phyloP scores from a whole-genome alignment of 192 early-diverging fungal genomes.

The Cladochytrium replicatum region DNA sequence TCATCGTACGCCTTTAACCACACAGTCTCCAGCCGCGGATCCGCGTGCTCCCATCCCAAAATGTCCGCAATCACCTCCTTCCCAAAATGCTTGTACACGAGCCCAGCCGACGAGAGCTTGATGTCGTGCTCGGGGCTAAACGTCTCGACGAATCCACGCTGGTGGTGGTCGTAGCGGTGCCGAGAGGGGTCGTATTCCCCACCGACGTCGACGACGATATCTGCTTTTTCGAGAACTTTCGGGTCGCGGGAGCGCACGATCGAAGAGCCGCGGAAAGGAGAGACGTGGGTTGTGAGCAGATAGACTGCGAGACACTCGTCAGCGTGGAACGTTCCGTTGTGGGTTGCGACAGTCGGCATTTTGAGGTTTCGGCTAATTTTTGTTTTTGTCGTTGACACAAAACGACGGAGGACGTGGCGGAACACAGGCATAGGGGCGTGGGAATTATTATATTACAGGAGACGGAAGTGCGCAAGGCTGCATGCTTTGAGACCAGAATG shows the following conservation, averaged over 20 bases:
- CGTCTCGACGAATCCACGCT: constrained; percentile 84
- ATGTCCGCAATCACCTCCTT: constrained; percentile 61
- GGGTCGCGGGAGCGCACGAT: constrained; percentile 80
- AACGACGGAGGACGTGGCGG: too few species aligned
- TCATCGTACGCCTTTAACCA: constrained; percentile 78
- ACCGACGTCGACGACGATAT: constrained; percentile 92
- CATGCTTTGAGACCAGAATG: too few species aligned
- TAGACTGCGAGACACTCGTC: constrained; percentile 88
- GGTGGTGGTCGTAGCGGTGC: constrained; percentile 84
- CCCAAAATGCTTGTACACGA: constrained; percentile 96
- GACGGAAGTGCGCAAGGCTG: too few species aligned
- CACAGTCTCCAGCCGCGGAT: constrained; percentile 50
- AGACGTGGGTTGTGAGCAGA: constrained; percentile 48
- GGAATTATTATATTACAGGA: too few species aligned
- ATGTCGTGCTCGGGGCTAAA: constrained; percentile 61
- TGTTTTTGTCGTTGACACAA: too few species aligned
- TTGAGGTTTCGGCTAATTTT: too few species aligned
- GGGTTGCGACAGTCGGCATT: too few species aligned
- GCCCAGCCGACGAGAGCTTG: constrained; percentile 88
- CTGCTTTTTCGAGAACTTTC: constrained; percentile 58
- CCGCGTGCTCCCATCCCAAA: constrained; percentile 30
- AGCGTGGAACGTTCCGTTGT: constrained; percentile 66
- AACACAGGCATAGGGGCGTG: too few species aligned
- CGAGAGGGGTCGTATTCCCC: constrained; percentile 73
- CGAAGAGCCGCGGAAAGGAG: background rate